These are phyloP conservation scores for Fusarium drepaniforme DNA, from an alignment of 2,329 filamentous ascomycete species.

Conservation along the genomic window DNA sequence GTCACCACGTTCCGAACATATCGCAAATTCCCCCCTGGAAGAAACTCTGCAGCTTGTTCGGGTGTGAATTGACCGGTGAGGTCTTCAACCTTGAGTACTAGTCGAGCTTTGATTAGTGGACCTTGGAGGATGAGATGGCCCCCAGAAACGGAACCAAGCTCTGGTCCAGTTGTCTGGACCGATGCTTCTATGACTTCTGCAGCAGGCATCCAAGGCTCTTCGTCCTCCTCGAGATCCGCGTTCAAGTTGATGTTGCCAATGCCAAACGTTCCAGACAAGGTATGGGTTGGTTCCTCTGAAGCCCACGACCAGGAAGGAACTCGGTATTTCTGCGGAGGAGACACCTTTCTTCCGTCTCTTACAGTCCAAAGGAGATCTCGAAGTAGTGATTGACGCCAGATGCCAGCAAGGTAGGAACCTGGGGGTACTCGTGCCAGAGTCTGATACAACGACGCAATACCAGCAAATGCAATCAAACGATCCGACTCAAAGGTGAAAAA, in stretches of 20 bases:
- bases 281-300: conserved; percentile 25
- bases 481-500: conserved; percentile 35
- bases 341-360: conserved; percentile 29
- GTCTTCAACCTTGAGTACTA: conserved; percentile 20
- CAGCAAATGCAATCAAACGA: conserved; percentile 30
- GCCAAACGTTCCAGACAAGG: conserved; percentile 1
- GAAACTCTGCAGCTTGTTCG: conserved; percentile 30
- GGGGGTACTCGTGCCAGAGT: conserved; percentile 7
- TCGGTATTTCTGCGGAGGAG: conserved; percentile 29
- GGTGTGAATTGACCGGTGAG: conserved; percentile 20
- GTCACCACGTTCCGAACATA: conserved; percentile 19
- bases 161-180: conserved; percentile 11
- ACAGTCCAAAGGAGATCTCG: conserved; percentile 24
- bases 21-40: conserved; percentile 27
- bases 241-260: conserved; percentile 17
- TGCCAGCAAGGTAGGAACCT: conserved; percentile 27
- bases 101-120: conserved; percentile 28
- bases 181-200: conserved; percentile 16
- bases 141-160: conserved; percentile 21
- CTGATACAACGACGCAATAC: conserved; percentile 28
- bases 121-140: conserved; percentile 25
- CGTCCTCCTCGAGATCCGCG: neutral
- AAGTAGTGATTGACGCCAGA: conserved; percentile 29
- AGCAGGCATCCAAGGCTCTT: conserved; percentile 18
- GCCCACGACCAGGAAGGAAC: conserved; percentile 38